Conservation (phyloP, 148 eudicot species). For the Camellia japonica region DNA sequence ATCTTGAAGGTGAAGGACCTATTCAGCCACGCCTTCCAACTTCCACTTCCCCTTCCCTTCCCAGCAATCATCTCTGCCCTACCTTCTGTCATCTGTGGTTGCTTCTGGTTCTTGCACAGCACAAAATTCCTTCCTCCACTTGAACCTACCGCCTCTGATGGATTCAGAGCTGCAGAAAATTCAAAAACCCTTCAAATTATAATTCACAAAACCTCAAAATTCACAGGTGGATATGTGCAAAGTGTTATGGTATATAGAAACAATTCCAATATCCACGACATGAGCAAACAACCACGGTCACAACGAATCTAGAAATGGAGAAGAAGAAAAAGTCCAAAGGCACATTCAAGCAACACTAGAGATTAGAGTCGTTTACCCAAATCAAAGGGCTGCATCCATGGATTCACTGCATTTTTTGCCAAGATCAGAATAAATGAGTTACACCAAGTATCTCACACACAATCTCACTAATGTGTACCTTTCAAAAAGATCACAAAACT, state of each 20-base stretch:
- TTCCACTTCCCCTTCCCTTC: conserved; percentile 20
- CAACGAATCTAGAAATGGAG: no score
- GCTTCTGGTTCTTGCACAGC: conserved; percentile 46
- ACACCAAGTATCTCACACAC: no score
- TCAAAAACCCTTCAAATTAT: not conserved
- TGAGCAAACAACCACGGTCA: no score
- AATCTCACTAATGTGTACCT: no score
- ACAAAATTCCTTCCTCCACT: conserved; percentile 52
- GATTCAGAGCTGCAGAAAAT: conserved; percentile 33
- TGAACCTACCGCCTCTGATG: conserved; percentile 47
- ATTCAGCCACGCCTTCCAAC: conserved; percentile 56
- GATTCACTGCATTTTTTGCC: no score
- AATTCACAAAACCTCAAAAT: conserved; percentile 8
- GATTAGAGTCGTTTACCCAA: no score
- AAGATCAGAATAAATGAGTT: no score
- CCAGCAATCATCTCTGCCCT: conserved; percentile 25
- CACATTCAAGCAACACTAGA: no score
- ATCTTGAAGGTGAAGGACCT: conserved; percentile 35
- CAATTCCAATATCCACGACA: no score
- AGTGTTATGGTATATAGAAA: not conserved
- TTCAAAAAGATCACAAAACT: no score
- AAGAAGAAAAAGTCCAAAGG: no score
- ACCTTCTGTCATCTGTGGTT: conserved; percentile 26
- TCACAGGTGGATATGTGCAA: not conserved
- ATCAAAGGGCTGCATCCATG: no score